Evolutionary conservation across 2,329 filamentous ascomycete species (phyloP).

Genomic region (Epichloe typhina): DNA sequence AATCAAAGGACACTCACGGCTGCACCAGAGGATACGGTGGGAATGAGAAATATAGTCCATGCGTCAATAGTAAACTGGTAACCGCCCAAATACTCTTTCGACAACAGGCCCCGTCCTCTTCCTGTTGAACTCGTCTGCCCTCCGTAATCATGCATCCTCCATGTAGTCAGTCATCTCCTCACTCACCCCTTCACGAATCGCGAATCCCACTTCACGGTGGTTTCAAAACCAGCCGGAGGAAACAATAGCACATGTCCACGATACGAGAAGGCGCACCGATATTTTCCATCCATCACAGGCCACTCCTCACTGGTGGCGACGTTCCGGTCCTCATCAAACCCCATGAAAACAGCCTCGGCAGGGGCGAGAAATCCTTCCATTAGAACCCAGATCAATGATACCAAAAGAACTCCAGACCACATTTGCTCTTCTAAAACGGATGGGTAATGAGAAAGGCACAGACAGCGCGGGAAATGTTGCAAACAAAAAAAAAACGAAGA

Average conservation of each 20-base stretch:
- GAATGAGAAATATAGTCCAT: constrained; percentile 13
- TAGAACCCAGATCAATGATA: constrained; percentile 4
- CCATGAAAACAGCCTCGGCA: constrained; percentile 10
- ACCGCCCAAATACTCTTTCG: constrained; percentile 7
- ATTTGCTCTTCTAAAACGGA: constrained; percentile 24
- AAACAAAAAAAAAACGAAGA: constrained; percentile 3
- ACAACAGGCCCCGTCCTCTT: not conserved
- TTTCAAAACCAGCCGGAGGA: not conserved
- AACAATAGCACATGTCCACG: not conserved
- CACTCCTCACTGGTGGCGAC: constrained; percentile 1
- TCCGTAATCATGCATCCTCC: not conserved
- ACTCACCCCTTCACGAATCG: not conserved
- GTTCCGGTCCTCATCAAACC: not conserved
- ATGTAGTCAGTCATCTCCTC: not conserved
- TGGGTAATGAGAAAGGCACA: constrained; percentile 9
- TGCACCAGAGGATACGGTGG: constrained; percentile 3
- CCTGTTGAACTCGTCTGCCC: not conserved
- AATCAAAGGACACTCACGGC: constrained; percentile 20
- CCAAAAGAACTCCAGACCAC: constrained; percentile 32
- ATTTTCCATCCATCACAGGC: not conserved
- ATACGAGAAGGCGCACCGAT: not conserved
- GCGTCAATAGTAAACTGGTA: constrained; percentile 22
- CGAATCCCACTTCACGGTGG: not conserved
- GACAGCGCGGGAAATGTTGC: constrained; percentile 12
- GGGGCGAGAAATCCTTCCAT: constrained; percentile 7